Conservation (phyloP, 805 yeast species). For the Scheffersomyces coipomensis region DNA sequence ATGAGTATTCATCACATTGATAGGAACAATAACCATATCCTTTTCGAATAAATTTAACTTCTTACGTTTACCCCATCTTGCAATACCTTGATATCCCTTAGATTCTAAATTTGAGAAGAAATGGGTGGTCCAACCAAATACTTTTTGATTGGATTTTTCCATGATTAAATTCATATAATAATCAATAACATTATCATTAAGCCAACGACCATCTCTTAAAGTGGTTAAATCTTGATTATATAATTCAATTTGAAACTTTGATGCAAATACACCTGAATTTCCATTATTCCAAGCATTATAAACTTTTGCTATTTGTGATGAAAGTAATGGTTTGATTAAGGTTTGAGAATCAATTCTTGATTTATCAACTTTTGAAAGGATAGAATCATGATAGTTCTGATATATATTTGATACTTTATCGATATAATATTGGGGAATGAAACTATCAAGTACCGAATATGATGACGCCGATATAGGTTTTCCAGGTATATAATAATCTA, state of each 20-base stretch:
- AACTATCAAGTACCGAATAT: slow-evolving; percentile 8
- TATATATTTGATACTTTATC: slow-evolving; percentile 9
- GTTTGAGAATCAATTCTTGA: slow-evolving; percentile 11
- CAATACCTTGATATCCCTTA: slow-evolving; percentile 64
- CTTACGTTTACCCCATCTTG: slow-evolving; percentile 26
- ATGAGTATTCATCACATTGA: slow-evolving; percentile 80
- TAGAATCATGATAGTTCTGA: slow-evolving; percentile 7
- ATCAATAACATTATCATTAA: slow-evolving; percentile 89
- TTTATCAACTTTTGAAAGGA: slow-evolving; percentile 11
- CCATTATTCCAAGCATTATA: slow-evolving; percentile 9
- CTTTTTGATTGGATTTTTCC: slow-evolving; percentile 31
- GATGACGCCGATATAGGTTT: slow-evolving; percentile 6
- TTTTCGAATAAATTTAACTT: slow-evolving; percentile 52
- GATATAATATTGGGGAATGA: slow-evolving; percentile 10
- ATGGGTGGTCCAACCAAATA: slow-evolving; percentile 83
- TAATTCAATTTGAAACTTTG: slow-evolving; percentile 50
- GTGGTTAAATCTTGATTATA: slow-evolving; percentile 68
- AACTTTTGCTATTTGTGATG: slow-evolving; percentile 10
- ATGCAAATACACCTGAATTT: slow-evolving; percentile 7
- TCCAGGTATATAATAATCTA: slow-evolving; percentile 4
- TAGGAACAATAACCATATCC: slow-evolving; percentile 74
- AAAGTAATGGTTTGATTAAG: slow-evolving; percentile 9
- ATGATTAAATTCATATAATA: slow-evolving; percentile 63
- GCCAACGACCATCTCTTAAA: slow-evolving; percentile 71
- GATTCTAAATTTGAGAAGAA: slow-evolving; percentile 71